Evolutionary conservation across 176 grass and related monocot species (phyloP), one percentile per base, ranked within the genome.

Genomic region (Carex parvula): DNA sequence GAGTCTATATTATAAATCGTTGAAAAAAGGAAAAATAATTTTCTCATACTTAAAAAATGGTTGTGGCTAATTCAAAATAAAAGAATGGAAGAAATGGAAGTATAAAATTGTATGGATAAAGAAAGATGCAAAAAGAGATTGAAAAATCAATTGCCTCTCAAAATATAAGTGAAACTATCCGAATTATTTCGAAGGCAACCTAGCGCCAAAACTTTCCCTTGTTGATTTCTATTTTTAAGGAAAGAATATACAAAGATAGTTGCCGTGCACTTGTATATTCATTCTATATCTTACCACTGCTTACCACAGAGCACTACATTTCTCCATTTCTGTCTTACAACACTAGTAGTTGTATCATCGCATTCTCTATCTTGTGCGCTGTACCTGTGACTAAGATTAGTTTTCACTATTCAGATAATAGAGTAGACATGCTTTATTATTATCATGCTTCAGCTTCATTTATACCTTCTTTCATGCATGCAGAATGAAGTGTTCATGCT

Each of bases 401-500:
- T 18, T 5, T 58, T 58, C 39, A 18, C 4, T 58, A 17, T 58
- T 58, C 17, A 15, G 17, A 18, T 7, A 71, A 48, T 10, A 48
- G 14, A 48, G 37, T 72, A 48, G 39, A 48, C 48, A 18, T 13
- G 18, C n/a, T 72, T 20, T 41, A 72, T 72, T 48, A 46, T 59
- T 50, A 50, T 50, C 9, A 50, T 68, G 15, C 35, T 17, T 48
- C 18, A 72, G n/a, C 69, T 33, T 48, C 41, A 21, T 48, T 59
- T 46, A 5, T 71, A 21, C 39, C 18, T 29, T 42, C 18, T 71
- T 9, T 46, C 2, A 21, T 44, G 18, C 18, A 54, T 24, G 5
- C 70, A 84, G 67, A 88, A 81, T 26, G 73, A 85, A 79, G 60
- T 88, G 0, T 59, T 6, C 3, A 86, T 86, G 88, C 79, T 83